These are phyloP conservation scores for Agaricus blazei DNA, from an alignment of 768 basidiomycete species.

Conservation along the genomic window DNA sequence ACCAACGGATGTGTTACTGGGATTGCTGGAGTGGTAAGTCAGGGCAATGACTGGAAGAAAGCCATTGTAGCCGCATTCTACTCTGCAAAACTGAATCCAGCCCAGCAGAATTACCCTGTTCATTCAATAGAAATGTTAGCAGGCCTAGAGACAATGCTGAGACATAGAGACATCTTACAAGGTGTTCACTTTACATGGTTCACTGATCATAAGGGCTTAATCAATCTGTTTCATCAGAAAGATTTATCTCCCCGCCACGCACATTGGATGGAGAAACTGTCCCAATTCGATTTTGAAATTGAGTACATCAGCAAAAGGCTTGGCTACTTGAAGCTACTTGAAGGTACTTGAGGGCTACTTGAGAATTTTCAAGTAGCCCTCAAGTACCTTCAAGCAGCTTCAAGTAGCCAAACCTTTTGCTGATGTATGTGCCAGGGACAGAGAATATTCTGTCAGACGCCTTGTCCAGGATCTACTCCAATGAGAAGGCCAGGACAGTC, in stretches of 20 bases:
- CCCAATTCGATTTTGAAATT: slow-evolving; percentile 16
- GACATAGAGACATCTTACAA: slow-evolving; percentile 22
- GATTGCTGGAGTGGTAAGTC: slow-evolving; percentile 21
- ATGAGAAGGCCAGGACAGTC: slow-evolving; percentile 15
- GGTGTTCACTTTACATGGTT: slow-evolving; percentile 23
- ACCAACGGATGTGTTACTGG: slow-evolving; percentile 27
- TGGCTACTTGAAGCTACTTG: too few relatives aligned
- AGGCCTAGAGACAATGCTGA: slow-evolving; percentile 27
- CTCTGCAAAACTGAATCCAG: slow-evolving; percentile 28
- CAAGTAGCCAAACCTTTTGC: too few relatives aligned
- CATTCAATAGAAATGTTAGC: slow-evolving; percentile 35
- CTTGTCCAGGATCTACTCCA: slow-evolving; percentile 19
- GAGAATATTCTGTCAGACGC: slow-evolving; percentile 29
- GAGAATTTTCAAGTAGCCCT: too few relatives aligned
- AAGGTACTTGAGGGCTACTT: too few relatives aligned
- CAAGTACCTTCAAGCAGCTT: too few relatives aligned
- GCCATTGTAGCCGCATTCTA: slow-evolving; percentile 26
- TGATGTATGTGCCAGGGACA: slow-evolving; percentile 18
- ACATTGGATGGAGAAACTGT: slow-evolving; percentile 29
- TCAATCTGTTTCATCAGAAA: slow-evolving; percentile 23
- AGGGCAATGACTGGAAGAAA: slow-evolving; percentile 17
- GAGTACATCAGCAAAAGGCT: too few relatives aligned
- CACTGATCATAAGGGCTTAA: slow-evolving; percentile 25
- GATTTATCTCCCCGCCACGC: slow-evolving; percentile 28
- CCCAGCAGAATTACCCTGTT: slow-evolving; percentile 34